Evolutionary conservation across 768 basidiomycete genomes (phyloP).

Genomic region (Fibroporia radiculosa): DNA sequence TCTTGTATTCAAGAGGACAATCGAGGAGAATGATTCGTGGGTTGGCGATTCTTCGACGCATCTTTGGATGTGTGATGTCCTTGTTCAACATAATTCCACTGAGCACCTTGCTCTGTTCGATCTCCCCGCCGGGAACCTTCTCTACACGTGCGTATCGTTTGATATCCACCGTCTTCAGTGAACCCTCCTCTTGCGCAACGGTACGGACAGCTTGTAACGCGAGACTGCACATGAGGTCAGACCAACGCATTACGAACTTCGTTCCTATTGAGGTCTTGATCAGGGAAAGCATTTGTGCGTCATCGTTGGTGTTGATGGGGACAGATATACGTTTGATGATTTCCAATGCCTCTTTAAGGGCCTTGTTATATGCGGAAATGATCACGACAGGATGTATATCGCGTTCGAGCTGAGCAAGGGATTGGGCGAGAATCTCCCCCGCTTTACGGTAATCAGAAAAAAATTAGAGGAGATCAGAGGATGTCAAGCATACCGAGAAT

Average conservation of each 20-base stretch:
- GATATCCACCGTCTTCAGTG: constrained; percentile 88
- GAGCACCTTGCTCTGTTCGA: constrained; percentile 84
- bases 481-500: constrained; percentile 65
- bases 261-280: constrained; percentile 99
- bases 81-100: constrained; percentile 97
- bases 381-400: constrained; percentile 99
- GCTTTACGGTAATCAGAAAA: constrained; percentile 37
- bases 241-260: constrained; percentile 95
- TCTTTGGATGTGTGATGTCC: constrained; percentile 96
- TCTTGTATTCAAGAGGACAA: constrained; percentile 98
- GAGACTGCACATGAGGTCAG: constrained; percentile 93
- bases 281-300: constrained; percentile 88
- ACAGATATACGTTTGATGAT: constrained; percentile 84
- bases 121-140: constrained; percentile 96
- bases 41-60: constrained; percentile 85
- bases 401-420: constrained; percentile 86
- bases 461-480: not conserved
- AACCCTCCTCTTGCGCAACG: constrained; percentile 70
- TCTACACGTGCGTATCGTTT: constrained; percentile 97
- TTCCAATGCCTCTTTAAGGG: constrained; percentile 83
- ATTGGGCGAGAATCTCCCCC: constrained; percentile 95
- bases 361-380: constrained; percentile 96
- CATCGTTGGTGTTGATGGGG: constrained; percentile 81
- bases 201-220: constrained; percentile 89
- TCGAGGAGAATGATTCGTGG: constrained; percentile 87